Conservation (phyloP, 306 rosid species). For the Pyrus communis region DNA sequence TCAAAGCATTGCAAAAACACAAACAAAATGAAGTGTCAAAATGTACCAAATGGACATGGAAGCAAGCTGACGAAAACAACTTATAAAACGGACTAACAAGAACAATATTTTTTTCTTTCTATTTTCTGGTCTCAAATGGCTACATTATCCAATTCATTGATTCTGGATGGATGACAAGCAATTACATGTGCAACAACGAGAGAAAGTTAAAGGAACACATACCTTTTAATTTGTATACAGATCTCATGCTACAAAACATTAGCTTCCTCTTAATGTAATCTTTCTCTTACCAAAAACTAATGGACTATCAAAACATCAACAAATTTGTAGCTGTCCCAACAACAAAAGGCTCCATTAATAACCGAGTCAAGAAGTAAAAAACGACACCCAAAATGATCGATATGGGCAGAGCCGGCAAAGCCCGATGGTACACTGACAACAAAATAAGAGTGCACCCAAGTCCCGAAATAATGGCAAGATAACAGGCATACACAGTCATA, state of each 20-base stretch:
- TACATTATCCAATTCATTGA: neutral
- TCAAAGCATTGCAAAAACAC: neutral
- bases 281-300: neutral
- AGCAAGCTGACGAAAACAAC: neutral
- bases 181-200: neutral
- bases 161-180: neutral
- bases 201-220: neutral
- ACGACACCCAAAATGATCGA: slow-evolving; percentile 73
- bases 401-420: slow-evolving; percentile 88
- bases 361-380: slow-evolving; percentile 83
- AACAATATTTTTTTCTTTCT: neutral
- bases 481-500: slow-evolving; percentile 94
- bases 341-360: slow-evolving; percentile 86
- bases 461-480: slow-evolving; percentile 89
- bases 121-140: neutral
- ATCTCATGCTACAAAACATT: neutral
- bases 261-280: neutral
- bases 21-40: neutral
- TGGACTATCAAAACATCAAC: slow-evolving; percentile 62
- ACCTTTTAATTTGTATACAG: slow-evolving; percentile 3
- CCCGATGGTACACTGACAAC: slow-evolving; percentile 65
- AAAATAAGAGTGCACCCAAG: slow-evolving; percentile 85
- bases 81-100: neutral
- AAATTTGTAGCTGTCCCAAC: slow-evolving; percentile 84
- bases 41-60: neutral